phyloP scores from a whole-genome alignment of 768 basidiomycete species.

The Cubamyces lactineus region DNA sequence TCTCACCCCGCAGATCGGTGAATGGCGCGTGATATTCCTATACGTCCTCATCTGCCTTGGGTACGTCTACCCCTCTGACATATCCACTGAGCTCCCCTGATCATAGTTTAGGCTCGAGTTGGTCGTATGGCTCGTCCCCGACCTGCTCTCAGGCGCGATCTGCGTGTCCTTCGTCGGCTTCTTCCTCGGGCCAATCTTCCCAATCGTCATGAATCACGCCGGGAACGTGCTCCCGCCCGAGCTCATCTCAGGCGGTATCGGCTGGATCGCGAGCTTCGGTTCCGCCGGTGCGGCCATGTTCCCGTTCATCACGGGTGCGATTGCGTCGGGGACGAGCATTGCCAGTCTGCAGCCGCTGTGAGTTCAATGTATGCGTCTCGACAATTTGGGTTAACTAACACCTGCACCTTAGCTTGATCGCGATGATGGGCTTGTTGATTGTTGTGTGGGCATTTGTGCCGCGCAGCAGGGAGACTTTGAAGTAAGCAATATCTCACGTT shows the following conservation, averaged over 20 bases:
- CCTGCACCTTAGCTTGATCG: slow-evolving; percentile 16
- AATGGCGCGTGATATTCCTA: slow-evolving; percentile 40
- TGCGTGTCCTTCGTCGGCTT: slow-evolving; percentile 57
- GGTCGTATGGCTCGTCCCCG: slow-evolving; percentile 59
- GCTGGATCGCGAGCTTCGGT: slow-evolving; percentile 57
- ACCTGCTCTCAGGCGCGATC: slow-evolving; percentile 54
- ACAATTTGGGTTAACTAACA: background rate
- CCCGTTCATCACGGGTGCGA: slow-evolving; percentile 53
- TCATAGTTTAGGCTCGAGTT: slow-evolving; percentile 50
- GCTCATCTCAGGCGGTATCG: slow-evolving; percentile 45
- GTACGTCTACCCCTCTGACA: slow-evolving; percentile 29
- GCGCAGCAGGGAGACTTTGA: slow-evolving; percentile 1
- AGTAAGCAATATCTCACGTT: background rate
- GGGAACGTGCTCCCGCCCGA: slow-evolving; percentile 47
- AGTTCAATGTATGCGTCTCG: slow-evolving; percentile 24
- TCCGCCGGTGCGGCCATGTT: slow-evolving; percentile 53
- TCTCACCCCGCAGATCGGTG: slow-evolving; percentile 38
- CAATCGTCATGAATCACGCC: slow-evolving; percentile 45
- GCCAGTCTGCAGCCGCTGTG: slow-evolving; percentile 52
- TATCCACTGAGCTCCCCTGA: background rate
- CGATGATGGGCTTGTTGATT: slow-evolving; percentile 28
- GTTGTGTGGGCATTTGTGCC: slow-evolving; percentile 28
- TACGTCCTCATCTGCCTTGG: slow-evolving; percentile 42
- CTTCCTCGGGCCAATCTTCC: slow-evolving; percentile 53
- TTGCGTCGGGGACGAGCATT: slow-evolving; percentile 47